phyloP scores from a whole-genome alignment of 441 rosid species.

The Adansonia grandidieri region DNA sequence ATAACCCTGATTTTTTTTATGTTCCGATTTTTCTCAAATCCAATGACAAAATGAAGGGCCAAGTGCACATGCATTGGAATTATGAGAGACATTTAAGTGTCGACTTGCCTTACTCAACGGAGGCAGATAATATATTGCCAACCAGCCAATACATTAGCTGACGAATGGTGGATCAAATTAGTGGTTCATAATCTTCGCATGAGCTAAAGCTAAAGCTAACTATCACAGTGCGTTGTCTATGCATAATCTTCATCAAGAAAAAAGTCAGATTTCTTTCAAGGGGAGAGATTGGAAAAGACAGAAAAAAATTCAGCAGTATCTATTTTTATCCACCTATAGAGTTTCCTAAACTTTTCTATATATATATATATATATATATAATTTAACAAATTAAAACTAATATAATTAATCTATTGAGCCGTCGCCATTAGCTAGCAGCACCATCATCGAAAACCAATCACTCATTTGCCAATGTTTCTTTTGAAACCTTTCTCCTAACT shows the following conservation, averaged over 20 bases:
- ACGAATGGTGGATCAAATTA: conserved; percentile 3
- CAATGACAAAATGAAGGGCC: background rate
- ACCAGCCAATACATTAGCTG: background rate
- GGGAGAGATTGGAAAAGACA: background rate
- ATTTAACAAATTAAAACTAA: no score
- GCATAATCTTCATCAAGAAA: background rate
- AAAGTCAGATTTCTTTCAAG: background rate
- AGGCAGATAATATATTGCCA: background rate
- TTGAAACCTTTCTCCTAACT: background rate
- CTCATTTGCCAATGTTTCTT: conserved; percentile 4
- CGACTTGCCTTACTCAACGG: background rate
- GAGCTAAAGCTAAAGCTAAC: conserved; percentile 6
- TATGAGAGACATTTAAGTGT: background rate
- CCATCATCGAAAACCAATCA: conserved; percentile 14
- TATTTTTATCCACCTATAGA: conserved; percentile 27
- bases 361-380: no score
- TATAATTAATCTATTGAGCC: background rate
- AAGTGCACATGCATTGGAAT: background rate
- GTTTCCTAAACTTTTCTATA: background rate
- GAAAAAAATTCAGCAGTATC: background rate
- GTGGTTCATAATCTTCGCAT: conserved; percentile 3
- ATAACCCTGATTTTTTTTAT: background rate
- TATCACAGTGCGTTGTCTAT: background rate
- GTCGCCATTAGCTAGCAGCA: background rate
- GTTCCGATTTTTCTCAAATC: background rate